Conservation (phyloP, 352 stramenopile species). For the Halophytophthora polymorphica region DNA sequence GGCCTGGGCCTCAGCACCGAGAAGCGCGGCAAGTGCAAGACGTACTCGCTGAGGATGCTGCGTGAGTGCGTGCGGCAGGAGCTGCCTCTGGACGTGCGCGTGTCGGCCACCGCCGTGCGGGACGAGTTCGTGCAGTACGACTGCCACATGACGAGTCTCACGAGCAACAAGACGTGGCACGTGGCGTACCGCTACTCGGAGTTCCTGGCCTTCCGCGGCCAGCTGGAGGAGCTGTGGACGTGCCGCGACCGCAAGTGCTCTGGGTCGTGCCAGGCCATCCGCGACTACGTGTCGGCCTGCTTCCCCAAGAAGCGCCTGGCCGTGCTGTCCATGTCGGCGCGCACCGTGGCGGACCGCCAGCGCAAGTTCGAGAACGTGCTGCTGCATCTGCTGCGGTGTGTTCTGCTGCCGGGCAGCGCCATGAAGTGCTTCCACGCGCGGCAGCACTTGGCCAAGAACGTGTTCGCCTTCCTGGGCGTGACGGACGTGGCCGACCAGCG, state of each 20-base stretch:
- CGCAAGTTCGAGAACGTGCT: constrained; percentile 62
- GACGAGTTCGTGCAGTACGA: constrained; percentile 48
- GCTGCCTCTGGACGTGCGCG: constrained; percentile 44
- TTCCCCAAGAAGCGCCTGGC: constrained; percentile 58
- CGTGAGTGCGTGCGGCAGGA: constrained; percentile 32
- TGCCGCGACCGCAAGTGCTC: constrained; percentile 52
- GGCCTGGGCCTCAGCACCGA: constrained; percentile 3
- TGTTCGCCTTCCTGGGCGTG: constrained; percentile 68
- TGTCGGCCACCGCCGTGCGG: constrained; percentile 32
- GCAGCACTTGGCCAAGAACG: constrained; percentile 37
- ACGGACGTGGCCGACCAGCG: constrained; percentile 41
- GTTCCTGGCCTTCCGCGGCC: constrained; percentile 48
- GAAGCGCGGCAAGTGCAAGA: constrained; percentile 32
- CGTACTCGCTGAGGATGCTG: constrained; percentile 48
- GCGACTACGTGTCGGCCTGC: constrained; percentile 52
- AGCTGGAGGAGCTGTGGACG: constrained; percentile 50
- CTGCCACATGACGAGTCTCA: constrained; percentile 42
- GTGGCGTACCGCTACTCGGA: constrained; percentile 67
- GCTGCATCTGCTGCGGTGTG: constrained; percentile 58
- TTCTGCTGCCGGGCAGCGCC: constrained; percentile 58
- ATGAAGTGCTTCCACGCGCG: constrained; percentile 66
- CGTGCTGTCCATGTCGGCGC: constrained; percentile 31
- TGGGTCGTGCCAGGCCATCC: constrained; percentile 67
- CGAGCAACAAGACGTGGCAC: constrained; percentile 42
- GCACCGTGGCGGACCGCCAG: constrained; percentile 40